These are phyloP conservation scores for Arthroderma uncinatum DNA, from an alignment of 2,329 filamentous ascomycete genomes.

Conservation along the genomic window DNA sequence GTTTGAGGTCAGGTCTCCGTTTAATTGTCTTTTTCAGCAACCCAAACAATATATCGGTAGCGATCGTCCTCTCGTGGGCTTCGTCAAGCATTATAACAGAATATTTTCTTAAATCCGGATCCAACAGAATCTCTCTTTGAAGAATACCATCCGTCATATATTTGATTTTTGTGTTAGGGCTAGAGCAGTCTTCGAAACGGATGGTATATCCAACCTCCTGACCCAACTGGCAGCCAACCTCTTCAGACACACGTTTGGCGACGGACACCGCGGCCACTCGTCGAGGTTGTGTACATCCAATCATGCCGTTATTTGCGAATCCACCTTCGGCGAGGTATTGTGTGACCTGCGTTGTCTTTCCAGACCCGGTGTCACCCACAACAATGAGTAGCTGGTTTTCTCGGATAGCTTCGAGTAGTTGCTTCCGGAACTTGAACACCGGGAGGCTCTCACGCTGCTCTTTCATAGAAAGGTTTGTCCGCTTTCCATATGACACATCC, in stretches of 20 bases:
- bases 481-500: conserved; percentile 70
- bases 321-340: conserved; percentile 91
- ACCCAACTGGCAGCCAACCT: conserved; percentile 83
- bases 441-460: conserved; percentile 84
- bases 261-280: conserved; percentile 97
- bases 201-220: conserved; percentile 95
- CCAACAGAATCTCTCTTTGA: conserved; percentile 84
- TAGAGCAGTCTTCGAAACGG: conserved; percentile 90
- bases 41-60: conserved; percentile 90
- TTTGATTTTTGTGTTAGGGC: conserved; percentile 82
- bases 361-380: conserved; percentile 91
- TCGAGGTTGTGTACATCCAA: conserved; percentile 92
- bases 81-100: conserved; percentile 98
- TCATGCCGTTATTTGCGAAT: conserved; percentile 74
- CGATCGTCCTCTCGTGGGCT: conserved; percentile 91
- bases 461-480: conserved; percentile 86
- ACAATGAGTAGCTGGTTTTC: conserved; percentile 91
- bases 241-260: conserved; percentile 89
- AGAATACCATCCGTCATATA: conserved; percentile 99
- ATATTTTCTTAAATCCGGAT: conserved; percentile 79
- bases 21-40: conserved; percentile 88
- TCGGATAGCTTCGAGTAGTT: conserved; percentile 74
- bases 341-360: conserved; percentile 92
- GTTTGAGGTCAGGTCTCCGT: conserved; percentile 71
- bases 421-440: conserved; percentile 76